phyloP scores from a whole-genome alignment of 352 stramenopile genomes.

The Phytopythium vexans region DNA sequence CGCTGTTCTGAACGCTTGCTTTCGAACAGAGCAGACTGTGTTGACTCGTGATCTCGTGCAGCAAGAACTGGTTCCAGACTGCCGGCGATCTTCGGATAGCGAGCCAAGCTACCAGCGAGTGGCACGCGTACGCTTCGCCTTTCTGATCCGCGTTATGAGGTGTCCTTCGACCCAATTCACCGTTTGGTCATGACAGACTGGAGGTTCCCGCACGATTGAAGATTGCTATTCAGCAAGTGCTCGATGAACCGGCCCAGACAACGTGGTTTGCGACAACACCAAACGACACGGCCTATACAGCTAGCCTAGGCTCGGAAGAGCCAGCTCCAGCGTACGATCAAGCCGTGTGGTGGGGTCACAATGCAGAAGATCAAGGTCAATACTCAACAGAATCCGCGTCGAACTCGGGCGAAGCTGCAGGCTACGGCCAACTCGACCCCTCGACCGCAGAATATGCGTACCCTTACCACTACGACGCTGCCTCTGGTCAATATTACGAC shows the following conservation, averaged over 20 bases:
- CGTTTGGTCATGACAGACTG: conserved; percentile 18
- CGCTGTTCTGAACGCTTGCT: not conserved
- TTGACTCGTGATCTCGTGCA: conserved; percentile 12
- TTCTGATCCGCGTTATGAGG: not conserved
- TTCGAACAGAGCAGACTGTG: not conserved
- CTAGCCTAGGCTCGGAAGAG: not conserved
- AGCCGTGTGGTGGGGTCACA: conserved; percentile 5
- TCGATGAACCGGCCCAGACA: conserved; percentile 27
- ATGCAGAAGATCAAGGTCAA: conserved; percentile 7
- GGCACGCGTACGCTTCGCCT: conserved; percentile 40
- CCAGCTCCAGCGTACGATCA: conserved; percentile 4
- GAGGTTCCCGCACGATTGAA: conserved; percentile 55
- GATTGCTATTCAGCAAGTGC: conserved; percentile 60
- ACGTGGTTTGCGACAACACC: not conserved
- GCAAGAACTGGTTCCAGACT: conserved; percentile 69
- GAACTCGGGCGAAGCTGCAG: not conserved
- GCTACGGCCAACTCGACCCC: no score
- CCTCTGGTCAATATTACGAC: not conserved
- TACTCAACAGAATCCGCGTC: not conserved
- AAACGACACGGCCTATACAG: no score
- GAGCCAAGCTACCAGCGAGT: conserved; percentile 32
- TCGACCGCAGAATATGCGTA: not conserved
- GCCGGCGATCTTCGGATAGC: conserved; percentile 50
- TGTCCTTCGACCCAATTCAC: not conserved
- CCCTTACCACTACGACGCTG: not conserved